A percentile compares a stretch with the other conserved stretches of the same genome.
Conservation (phyloP, 805 yeast genomes). For the Candida ovalis region DNA sequence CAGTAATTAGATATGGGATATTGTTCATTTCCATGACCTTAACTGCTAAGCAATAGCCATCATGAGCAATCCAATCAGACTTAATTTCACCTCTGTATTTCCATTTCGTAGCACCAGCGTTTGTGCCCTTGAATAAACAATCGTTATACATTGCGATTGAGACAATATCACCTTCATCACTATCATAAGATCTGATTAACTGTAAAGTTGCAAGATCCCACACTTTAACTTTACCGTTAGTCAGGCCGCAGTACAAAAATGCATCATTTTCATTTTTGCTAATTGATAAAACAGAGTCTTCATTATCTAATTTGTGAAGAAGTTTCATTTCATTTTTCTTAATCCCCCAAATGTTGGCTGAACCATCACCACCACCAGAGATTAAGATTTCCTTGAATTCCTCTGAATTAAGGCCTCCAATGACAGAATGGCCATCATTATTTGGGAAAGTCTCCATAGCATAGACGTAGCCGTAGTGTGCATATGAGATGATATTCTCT, state of each 20-base stretch:
- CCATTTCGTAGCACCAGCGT: constrained; percentile 48
- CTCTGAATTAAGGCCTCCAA: constrained; percentile 23
- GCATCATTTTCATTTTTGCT: constrained; percentile 54
- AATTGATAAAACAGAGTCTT: constrained; percentile 70
- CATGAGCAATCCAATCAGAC: constrained; percentile 48
- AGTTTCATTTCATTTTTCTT: constrained; percentile 20
- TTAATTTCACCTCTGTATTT: constrained; percentile 42
- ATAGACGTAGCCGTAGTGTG: constrained; percentile 90
- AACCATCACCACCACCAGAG: constrained; percentile 90
- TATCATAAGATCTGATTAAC: constrained; percentile 42
- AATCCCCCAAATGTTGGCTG: constrained; percentile 74
- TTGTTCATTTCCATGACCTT: constrained; percentile 40
- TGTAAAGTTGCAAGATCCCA: constrained; percentile 89
- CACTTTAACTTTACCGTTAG: constrained; percentile 68
- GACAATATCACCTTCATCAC: constrained; percentile 49
- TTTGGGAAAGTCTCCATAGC: constrained; percentile 44
- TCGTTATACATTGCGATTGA: constrained; percentile 54
- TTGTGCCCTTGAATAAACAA: constrained; percentile 62
- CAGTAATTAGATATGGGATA: constrained; percentile 52
- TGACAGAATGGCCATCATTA: constrained; percentile 16
- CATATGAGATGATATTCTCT: constrained; percentile 66
- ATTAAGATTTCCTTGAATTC: constrained; percentile 39
- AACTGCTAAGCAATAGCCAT: constrained; percentile 56
- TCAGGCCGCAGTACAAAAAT: constrained; percentile 78
- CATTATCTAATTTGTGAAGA: constrained; percentile 49